Evolutionary conservation across 164 flowering plant genomes (phyloP).

Genomic region (Berberis thunbergii): DNA sequence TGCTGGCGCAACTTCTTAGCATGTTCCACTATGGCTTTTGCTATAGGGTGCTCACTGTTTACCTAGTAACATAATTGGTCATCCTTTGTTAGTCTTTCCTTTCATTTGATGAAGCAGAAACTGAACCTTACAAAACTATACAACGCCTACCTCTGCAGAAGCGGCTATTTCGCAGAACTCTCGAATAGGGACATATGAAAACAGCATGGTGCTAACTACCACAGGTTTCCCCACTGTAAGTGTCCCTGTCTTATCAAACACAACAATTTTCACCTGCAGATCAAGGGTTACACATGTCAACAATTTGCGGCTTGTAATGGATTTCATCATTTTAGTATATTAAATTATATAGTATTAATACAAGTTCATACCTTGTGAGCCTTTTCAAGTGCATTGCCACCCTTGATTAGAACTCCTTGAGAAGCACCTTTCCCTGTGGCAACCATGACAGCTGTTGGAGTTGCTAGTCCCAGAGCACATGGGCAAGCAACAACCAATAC

Average conservation of each 20-base stretch:
- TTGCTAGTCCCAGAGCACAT: conserved; percentile 93
- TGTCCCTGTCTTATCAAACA: conserved; percentile 96
- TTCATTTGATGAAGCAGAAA: not conserved
- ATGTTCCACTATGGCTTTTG: conserved; percentile 75
- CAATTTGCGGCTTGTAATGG: not conserved
- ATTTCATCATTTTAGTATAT: not conserved
- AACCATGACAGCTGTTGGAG: conserved; percentile 98
- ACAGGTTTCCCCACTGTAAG: conserved; percentile 80
- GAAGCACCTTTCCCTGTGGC: conserved; percentile 96
- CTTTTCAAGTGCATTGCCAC: conserved; percentile 85
- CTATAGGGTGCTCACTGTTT: conserved; percentile 94
- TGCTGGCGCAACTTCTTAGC: conserved; percentile 52
- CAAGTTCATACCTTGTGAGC: conserved; percentile 63
- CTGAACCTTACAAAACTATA: not conserved
- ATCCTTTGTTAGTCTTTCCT: too few species aligned
- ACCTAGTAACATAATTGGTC: conserved; percentile 27
- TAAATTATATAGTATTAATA: not conserved
- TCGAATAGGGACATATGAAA: conserved; percentile 51
- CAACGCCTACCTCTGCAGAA: conserved; percentile 64
- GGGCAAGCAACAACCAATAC: conserved; percentile 97
- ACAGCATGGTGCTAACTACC: conserved; percentile 66
- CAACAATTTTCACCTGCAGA: conserved; percentile 66
- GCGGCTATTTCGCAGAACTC: conserved; percentile 66
- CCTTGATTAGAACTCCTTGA: conserved; percentile 89
- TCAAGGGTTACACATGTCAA: conserved; percentile 1